Conservation (phyloP, 2,329 filamentous ascomycete genomes). For the Proliferodiscus dingleyae region DNA sequence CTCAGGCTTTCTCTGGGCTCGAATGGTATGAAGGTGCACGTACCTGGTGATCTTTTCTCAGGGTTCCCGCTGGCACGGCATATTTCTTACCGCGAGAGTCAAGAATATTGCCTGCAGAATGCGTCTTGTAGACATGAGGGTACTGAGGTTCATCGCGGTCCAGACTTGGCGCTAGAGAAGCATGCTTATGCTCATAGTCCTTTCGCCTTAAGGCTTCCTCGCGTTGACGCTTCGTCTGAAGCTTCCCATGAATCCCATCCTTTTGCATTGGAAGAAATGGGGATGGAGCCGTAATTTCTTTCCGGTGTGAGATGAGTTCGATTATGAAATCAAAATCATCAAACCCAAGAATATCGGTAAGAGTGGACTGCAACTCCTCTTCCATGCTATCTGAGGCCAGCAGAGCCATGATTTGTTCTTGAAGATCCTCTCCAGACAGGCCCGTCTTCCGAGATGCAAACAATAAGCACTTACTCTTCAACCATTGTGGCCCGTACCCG, state of each 20-base stretch:
- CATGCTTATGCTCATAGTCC: constrained; percentile 80
- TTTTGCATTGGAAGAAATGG: constrained; percentile 30
- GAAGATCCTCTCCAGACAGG: constrained; percentile 64
- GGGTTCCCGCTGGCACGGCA: constrained; percentile 70
- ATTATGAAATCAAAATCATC: constrained; percentile 91
- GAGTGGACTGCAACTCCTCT: constrained; percentile 83
- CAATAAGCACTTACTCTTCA: constrained; percentile 61
- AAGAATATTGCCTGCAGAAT: constrained; percentile 80
- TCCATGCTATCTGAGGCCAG: constrained; percentile 64
- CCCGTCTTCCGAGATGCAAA: constrained; percentile 62
- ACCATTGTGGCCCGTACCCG: constrained; percentile 62
- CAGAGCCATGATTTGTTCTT: constrained; percentile 71
- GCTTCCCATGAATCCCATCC: constrained; percentile 45
- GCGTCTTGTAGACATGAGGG: constrained; percentile 85
- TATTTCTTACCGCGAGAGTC: constrained; percentile 78
- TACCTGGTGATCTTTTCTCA: constrained; percentile 57
- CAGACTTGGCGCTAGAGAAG: constrained; percentile 64
- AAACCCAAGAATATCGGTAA: constrained; percentile 88
- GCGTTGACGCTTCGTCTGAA: constrained; percentile 72
- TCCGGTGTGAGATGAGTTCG: constrained; percentile 75
- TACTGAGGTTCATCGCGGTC: constrained; percentile 70
- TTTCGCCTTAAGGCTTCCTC: constrained; percentile 71
- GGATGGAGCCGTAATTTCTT: constrained; percentile 54
- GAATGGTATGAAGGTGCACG: constrained; percentile 6
- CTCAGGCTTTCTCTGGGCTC: too few relatives aligned